Percentiles rank a stretch among this genome's conserved stretches.
Conservation (phyloP, 371 early-diverging fungal genomes). For the Lichtheimia ornata region DNA sequence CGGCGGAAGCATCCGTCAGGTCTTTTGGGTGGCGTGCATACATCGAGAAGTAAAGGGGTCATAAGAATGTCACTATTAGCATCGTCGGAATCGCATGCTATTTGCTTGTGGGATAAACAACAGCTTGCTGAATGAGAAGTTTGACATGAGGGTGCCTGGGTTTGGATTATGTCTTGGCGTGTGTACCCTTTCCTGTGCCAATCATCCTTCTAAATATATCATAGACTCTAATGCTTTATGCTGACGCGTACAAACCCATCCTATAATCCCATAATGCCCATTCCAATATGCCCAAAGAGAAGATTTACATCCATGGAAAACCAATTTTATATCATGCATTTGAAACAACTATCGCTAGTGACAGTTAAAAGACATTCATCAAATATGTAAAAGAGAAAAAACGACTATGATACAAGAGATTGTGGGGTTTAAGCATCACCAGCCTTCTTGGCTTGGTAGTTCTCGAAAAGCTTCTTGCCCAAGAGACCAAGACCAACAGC, state of each 20-base stretch:
- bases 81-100: too few species aligned
- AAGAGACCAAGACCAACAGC: conserved; percentile 53
- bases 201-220: too few species aligned
- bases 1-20: too few species aligned
- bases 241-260: neutral
- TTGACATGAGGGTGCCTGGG: too few species aligned
- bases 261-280: neutral
- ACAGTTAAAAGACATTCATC: neutral
- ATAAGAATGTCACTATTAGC: too few species aligned
- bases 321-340: conserved; percentile 1
- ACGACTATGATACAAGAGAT: neutral
- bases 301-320: conserved; percentile 1
- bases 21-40: too few species aligned
- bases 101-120: too few species aligned
- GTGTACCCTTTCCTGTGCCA: too few species aligned
- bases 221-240: too few species aligned
- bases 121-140: too few species aligned
- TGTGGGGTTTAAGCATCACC: conserved; percentile 19
- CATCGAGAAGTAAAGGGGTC: too few species aligned
- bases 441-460: conserved; percentile 34
- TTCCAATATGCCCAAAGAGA: neutral
- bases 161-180: too few species aligned
- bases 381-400: neutral
- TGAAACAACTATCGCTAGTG: conserved; percentile 7
- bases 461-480: conserved; percentile 49